Evolutionary conservation across 2,329 filamentous ascomycete genomes (phyloP).

Genomic region (Calonectria naviculata): DNA sequence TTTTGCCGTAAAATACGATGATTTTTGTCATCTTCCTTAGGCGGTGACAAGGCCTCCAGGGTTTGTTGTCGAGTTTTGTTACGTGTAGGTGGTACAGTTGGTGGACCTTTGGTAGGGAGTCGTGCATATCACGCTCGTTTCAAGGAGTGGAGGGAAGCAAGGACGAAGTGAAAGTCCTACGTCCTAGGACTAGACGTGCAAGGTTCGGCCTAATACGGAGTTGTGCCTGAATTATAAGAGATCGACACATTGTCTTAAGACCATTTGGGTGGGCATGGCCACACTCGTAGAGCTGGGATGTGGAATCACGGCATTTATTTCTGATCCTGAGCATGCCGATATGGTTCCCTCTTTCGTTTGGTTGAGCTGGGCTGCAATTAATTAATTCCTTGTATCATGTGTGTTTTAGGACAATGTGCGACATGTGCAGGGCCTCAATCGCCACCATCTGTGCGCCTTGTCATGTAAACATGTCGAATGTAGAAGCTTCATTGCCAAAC

Average conservation of each 20-base stretch:
- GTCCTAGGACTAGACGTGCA: conserved; percentile 8
- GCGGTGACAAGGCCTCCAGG: conserved; percentile 12
- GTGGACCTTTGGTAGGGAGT: conserved; percentile 9
- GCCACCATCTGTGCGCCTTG: conserved; percentile 6
- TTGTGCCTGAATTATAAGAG: conserved; percentile 11
- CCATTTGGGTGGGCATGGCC: neutral
- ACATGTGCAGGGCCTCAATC: neutral
- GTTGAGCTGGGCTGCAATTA: neutral
- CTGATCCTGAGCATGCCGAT: neutral
- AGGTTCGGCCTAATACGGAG: conserved; percentile 1
- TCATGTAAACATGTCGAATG: neutral
- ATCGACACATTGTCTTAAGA: neutral
- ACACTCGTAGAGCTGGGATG: neutral
- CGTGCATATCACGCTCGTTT: conserved; percentile 20
- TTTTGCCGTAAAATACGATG: neutral
- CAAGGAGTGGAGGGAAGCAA: conserved; percentile 15
- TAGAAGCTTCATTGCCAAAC: neutral
- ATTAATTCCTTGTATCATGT: conserved; percentile 17
- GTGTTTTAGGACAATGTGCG: conserved; percentile 16
- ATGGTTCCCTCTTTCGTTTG: neutral
- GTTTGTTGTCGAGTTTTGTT: conserved; percentile 15
- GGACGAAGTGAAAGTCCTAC: conserved; percentile 19
- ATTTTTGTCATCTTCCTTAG: neutral
- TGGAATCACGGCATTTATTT: conserved; percentile 10
- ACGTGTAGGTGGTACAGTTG: conserved; percentile 4